Evolutionary conservation across 305 asterid species (phyloP).

Genomic region (Petunia hybrid): DNA sequence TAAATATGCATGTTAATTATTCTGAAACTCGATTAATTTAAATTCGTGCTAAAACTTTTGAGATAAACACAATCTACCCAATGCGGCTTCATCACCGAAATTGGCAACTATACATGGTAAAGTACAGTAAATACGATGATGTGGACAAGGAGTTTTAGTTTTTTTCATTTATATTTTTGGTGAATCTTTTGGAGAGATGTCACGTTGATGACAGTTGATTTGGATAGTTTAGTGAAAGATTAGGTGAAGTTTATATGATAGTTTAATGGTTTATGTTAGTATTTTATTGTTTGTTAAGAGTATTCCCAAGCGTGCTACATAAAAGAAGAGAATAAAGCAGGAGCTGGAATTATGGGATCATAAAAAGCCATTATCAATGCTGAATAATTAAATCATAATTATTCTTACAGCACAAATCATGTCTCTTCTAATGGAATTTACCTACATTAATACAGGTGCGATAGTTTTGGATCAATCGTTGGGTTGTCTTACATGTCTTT

Average conservation of each 20-base stretch:
- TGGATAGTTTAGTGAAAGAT: conserved; percentile 22
- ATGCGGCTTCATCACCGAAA: neutral
- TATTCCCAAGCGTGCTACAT: conserved; percentile 32
- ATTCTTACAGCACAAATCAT: conserved; percentile 1
- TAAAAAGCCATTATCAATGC: neutral
- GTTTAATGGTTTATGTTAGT: neutral
- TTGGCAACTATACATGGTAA: neutral
- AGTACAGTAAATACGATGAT: neutral
- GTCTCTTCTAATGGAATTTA: conserved; percentile 25
- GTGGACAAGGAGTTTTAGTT: neutral
- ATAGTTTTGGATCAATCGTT: neutral
- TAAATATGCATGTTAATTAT: no score
- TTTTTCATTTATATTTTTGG: neutral
- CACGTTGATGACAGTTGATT: conserved; percentile 36
- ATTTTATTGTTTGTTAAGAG: conserved; percentile 10
- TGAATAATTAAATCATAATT: conserved; percentile 11
- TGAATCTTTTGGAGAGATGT: conserved; percentile 43
- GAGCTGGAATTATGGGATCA: conserved; percentile 26
- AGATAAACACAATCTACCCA: no score
- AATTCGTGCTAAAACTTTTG: no score
- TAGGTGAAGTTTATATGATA: conserved; percentile 11
- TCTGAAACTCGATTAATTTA: no score
- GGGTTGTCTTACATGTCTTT: neutral
- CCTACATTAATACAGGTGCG: neutral
- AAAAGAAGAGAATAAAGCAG: neutral